phyloP scores from a whole-genome alignment of 2,329 filamentous ascomycete genomes.

The Verticillium zaregamsianum region DNA sequence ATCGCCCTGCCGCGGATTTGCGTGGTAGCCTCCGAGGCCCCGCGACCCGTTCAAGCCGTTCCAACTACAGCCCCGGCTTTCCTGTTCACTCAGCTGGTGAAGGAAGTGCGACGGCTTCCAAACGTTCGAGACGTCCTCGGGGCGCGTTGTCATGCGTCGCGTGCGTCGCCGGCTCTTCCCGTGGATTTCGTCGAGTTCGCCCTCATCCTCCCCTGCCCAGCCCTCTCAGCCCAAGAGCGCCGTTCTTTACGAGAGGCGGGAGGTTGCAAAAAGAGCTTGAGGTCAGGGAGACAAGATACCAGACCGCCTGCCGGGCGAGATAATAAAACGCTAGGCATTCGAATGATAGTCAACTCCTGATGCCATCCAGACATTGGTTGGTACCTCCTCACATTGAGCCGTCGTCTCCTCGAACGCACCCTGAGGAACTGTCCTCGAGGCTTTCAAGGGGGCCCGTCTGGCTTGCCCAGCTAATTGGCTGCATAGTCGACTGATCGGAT shows the following conservation, averaged over 20 bases:
- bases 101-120: not conserved
- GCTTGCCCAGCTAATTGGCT: not conserved
- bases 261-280: not conserved
- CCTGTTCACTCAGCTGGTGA: not conserved
- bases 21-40: not conserved
- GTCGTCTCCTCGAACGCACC: not conserved
- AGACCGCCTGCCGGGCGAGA: not conserved
- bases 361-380: not conserved
- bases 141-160: not conserved
- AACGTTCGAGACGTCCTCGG: not conserved
- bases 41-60: not conserved
- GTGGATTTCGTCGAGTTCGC: not conserved
- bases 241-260: not conserved
- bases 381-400: too few relatives aligned
- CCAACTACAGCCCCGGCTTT: not conserved
- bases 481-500: not conserved
- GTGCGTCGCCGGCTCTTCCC: not conserved
- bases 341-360: not conserved
- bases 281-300: not conserved
- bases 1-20: not conserved
- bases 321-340: not conserved
- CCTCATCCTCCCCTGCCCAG: not conserved
- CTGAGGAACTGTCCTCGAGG: not conserved
- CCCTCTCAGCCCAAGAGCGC: not conserved
- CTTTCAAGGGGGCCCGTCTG: not conserved